These are phyloP conservation scores for Chlamydomonas sp. DNA, from an alignment of 139 green algal genomes.

Conservation along the genomic window DNA sequence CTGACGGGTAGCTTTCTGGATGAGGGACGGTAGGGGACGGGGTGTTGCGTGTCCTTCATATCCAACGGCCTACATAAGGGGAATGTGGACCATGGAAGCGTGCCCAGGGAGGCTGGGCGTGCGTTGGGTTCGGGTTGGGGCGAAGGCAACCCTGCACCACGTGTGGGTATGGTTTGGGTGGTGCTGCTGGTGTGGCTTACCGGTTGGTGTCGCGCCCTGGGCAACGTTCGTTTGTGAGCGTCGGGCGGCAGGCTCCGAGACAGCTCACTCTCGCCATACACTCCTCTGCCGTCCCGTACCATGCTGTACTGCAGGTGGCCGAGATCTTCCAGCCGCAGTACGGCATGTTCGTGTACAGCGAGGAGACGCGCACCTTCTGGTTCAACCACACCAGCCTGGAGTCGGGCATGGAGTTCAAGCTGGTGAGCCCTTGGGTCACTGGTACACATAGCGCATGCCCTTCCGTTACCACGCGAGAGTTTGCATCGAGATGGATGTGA, in stretches of 20 bases:
- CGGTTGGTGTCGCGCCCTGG: neutral
- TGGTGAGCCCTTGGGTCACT: conserved; percentile 15
- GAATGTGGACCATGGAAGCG: conserved; percentile 86
- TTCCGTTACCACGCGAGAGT: neutral
- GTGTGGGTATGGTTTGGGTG: too few species aligned
- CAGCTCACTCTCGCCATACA: neutral
- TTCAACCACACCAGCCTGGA: conserved; percentile 45
- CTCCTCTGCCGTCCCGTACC: neutral
- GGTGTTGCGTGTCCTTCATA: conserved; percentile 31
- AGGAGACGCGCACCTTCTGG: conserved; percentile 68
- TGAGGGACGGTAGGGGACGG: too few species aligned
- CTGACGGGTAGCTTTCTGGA: too few species aligned
- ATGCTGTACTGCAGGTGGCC: conserved; percentile 4
- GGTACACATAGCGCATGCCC: neutral
- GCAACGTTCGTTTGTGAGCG: too few species aligned
- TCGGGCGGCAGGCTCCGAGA: neutral
- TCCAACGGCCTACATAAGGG: conserved; percentile 72
- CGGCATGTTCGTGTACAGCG: conserved; percentile 88
- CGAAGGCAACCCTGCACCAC: too few species aligned
- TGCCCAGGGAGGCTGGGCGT: conserved; percentile 59
- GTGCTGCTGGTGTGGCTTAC: too few species aligned
- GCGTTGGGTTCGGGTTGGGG: neutral
- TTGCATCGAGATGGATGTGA: too few species aligned
- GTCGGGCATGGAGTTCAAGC: conserved; percentile 48
- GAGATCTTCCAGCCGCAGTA: conserved; percentile 70